phyloP scores from a whole-genome alignment of 2,329 filamentous ascomycete species.

The Sclerotinia spermophila region DNA sequence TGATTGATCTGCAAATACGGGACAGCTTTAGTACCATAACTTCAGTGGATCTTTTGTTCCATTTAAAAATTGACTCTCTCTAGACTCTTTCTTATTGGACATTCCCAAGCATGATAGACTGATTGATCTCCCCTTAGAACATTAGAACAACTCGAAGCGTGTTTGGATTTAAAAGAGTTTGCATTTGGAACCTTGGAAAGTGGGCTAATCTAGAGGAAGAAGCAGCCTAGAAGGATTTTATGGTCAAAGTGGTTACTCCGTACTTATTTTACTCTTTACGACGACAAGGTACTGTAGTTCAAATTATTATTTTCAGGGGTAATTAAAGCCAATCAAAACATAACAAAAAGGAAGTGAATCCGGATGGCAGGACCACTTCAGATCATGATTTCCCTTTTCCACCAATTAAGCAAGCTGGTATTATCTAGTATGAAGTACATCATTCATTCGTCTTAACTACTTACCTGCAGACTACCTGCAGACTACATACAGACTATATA shows the following conservation, averaged over 20 bases:
- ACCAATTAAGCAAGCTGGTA: conserved; percentile 1
- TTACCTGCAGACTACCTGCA: not conserved
- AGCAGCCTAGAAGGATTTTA: conserved; percentile 9
- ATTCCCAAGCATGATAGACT: not conserved
- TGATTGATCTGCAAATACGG: conserved; percentile 8
- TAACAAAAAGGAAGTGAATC: not conserved
- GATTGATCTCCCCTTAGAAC: conserved; percentile 15
- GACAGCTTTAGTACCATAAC: conserved; percentile 7
- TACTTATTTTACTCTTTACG: too few species aligned
- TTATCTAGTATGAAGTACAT: not conserved
- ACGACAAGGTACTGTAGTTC: not conserved
- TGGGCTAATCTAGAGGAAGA: conserved; percentile 9
- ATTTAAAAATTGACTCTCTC: not conserved
- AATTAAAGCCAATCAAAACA: conserved; percentile 15
- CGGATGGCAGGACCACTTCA: not conserved
- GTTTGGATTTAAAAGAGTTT: not conserved
- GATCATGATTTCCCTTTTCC: not conserved
- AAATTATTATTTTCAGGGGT: conserved; percentile 16
- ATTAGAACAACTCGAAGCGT: conserved; percentile 4
- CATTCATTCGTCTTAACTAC: not conserved
- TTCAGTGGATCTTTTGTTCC: not conserved
- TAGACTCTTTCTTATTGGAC: not conserved
- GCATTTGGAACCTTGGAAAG: conserved; percentile 2
- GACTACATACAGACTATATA: too few species aligned
- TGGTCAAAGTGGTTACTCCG: conserved; percentile 11